Percentiles rank a stretch among this genome's conserved stretches.
Conservation (phyloP, 345 rosid genomes). For the Linum usitatissimum region DNA sequence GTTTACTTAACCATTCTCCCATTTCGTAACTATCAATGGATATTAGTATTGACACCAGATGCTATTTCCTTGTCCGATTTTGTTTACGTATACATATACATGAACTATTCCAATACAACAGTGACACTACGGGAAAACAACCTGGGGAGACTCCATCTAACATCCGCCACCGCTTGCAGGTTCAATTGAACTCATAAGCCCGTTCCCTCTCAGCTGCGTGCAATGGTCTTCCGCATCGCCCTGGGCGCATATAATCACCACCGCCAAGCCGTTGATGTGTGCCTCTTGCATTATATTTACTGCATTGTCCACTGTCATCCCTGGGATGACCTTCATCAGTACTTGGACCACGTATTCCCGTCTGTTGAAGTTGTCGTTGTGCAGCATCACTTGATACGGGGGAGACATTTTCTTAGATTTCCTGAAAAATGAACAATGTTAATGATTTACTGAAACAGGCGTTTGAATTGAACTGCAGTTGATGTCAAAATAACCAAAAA, state of each 20-base stretch:
- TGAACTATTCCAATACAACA: not conserved
- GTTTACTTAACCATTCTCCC: not conserved
- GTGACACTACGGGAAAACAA: not conserved
- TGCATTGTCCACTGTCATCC: constrained; percentile 91
- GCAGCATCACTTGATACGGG: constrained; percentile 78
- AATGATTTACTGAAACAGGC: not conserved
- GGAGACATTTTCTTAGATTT: constrained; percentile 72
- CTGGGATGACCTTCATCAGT: constrained; percentile 85
- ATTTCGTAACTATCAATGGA: not conserved
- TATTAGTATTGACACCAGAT: not conserved
- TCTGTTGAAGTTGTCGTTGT: constrained; percentile 84
- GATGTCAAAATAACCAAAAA: too few species aligned
- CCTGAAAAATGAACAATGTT: constrained; percentile 26
- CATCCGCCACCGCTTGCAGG: constrained; percentile 92
- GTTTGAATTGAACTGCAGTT: not conserved
- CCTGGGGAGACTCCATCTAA: constrained; percentile 21
- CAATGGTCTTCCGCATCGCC: constrained; percentile 93
- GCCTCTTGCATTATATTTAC: constrained; percentile 99
- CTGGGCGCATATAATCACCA: constrained; percentile 85
- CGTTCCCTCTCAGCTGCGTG: constrained; percentile 91
- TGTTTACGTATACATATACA: not conserved
- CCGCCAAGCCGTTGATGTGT: constrained; percentile 72
- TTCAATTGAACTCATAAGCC: constrained; percentile 85
- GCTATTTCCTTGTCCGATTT: not conserved
- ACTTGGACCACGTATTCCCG: constrained; percentile 94